Evolutionary conservation across 2,329 filamentous ascomycete genomes (phyloP).

Genomic region (Colletotrichum endophyticum): DNA sequence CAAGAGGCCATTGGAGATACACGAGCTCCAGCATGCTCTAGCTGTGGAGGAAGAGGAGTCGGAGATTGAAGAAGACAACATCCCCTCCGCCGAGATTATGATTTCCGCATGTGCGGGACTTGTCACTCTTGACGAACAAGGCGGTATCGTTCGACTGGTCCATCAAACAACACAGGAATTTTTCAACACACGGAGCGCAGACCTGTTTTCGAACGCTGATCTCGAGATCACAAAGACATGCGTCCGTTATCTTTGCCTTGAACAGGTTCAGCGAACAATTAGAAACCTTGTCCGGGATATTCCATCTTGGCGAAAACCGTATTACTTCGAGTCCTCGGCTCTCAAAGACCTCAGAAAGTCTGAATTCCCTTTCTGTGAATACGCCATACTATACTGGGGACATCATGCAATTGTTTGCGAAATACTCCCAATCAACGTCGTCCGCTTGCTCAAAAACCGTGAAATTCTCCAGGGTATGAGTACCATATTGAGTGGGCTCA

Average conservation of each 20-base stretch:
- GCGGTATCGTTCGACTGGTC: constrained; percentile 36
- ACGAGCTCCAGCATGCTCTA: constrained; percentile 42
- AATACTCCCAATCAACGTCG: fast-evolving
- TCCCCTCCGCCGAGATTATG: constrained; percentile 28
- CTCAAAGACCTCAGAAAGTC: background rate
- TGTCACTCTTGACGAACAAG: constrained; percentile 39
- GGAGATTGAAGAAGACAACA: constrained; percentile 33
- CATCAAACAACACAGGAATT: constrained; percentile 48
- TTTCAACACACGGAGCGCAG: constrained; percentile 27
- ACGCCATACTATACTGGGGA: background rate
- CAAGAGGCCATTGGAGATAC: constrained; percentile 26
- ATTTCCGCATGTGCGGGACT: constrained; percentile 39
- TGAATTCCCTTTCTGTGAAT: background rate
- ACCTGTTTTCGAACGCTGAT: constrained; percentile 5
- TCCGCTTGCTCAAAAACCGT: fast-evolving
- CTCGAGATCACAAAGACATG: constrained; percentile 9
- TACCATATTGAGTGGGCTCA: background rate
- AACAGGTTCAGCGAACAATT: background rate
- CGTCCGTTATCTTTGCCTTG: constrained; percentile 28
- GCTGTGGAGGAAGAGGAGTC: constrained; percentile 30
- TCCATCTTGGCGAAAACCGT: background rate
- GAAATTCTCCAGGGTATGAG: background rate
- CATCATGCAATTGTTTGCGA: background rate
- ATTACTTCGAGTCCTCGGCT: fast-evolving
- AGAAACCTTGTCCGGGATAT: fast-evolving